These are phyloP conservation scores for Rubus parviflorus DNA, from an alignment of 306 rosid species.

Conservation along the genomic window DNA sequence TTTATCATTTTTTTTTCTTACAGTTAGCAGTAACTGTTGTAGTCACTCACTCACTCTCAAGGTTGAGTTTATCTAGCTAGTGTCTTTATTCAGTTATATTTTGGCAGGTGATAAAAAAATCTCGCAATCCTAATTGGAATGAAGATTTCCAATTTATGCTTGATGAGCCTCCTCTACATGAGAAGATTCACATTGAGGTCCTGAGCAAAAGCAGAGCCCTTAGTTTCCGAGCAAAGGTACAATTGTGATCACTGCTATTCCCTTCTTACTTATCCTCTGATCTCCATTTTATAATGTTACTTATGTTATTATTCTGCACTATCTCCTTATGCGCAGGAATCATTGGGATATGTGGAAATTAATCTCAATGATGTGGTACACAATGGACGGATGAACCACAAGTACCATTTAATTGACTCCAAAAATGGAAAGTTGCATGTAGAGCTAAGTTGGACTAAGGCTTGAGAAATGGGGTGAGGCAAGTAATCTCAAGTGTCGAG, in stretches of 20 bases:
- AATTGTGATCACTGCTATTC: background rate
- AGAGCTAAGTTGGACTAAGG: conserved; percentile 68
- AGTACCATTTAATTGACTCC: conserved; percentile 70
- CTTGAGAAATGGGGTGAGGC: conserved; percentile 31
- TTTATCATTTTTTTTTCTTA: background rate
- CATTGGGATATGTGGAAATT: conserved; percentile 77
- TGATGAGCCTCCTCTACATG: conserved; percentile 81
- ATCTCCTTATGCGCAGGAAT: conserved; percentile 45
- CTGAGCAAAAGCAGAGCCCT: conserved; percentile 59
- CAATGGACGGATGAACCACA: conserved; percentile 79
- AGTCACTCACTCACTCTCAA: background rate
- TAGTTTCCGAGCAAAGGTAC: conserved; percentile 65
- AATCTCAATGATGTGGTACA: conserved; percentile 68
- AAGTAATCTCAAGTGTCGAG: background rate
- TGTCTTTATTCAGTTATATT: background rate
- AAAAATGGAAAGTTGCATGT: conserved; percentile 68
- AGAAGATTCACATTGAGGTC: conserved; percentile 76
- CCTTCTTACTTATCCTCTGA: background rate
- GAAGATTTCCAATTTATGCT: conserved; percentile 90
- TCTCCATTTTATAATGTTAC: background rate
- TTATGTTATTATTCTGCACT: background rate
- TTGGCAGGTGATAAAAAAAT: conserved; percentile 60
- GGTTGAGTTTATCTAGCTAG: background rate
- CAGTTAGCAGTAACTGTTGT: background rate
- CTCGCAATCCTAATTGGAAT: conserved; percentile 79